Percentiles rank a stretch among this genome's conserved stretches.
Conservation (phyloP, 2,329 filamentous ascomycete genomes). For the Immersiporthe knoxdaviesiana region DNA sequence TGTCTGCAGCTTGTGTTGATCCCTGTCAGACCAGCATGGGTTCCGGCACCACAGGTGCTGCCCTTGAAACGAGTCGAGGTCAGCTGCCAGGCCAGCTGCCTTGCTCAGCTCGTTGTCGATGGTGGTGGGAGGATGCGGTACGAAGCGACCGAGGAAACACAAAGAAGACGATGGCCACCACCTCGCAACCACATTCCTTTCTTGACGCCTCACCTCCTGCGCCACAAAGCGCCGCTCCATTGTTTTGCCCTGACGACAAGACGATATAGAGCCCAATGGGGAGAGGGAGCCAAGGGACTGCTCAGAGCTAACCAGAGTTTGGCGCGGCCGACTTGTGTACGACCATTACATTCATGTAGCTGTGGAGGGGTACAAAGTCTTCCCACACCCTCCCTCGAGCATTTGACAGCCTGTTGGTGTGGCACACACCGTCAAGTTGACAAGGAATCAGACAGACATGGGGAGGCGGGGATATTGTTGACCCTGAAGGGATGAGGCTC, state of each 20-base stretch:
- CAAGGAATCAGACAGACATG: background rate
- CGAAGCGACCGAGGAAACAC: background rate
- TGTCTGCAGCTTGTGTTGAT: background rate
- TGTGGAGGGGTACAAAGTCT: background rate
- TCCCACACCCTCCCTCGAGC: background rate
- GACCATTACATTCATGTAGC: background rate
- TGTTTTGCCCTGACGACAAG: background rate
- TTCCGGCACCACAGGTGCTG: background rate
- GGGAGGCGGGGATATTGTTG: background rate
- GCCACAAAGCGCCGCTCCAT: background rate
- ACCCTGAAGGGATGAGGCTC: conserved; percentile 1
- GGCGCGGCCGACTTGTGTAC: background rate
- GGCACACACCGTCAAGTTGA: background rate
- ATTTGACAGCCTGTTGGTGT: background rate
- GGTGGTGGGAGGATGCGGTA: background rate
- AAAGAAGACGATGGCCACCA: background rate
- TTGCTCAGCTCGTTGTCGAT: background rate
- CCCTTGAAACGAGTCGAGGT: background rate
- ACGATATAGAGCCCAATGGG: background rate
- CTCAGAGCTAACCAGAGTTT: background rate
- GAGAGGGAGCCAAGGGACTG: background rate
- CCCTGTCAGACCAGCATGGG: background rate
- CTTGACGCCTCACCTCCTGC: background rate
- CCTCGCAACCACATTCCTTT: no score
- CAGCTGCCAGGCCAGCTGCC: background rate